Evolutionary conservation across 106 monocot genomes (phyloP), one percentile per base, ranked within the genome.

Genomic region (Dendrobium officinale): DNA sequence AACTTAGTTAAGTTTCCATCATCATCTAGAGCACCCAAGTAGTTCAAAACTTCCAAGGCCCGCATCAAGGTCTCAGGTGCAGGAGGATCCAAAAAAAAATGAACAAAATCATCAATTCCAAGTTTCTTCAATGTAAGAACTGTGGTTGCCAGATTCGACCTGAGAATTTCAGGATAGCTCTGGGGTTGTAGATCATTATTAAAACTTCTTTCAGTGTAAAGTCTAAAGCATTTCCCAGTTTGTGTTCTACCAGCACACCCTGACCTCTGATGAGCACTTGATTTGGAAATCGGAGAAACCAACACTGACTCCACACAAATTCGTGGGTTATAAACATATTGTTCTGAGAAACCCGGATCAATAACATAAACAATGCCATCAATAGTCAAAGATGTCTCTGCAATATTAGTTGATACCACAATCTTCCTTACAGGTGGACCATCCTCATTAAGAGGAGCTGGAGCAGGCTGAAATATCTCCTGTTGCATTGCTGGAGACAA

Each of bases 281-380:
- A 91, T 79, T 94, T 89, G 48, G 94, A 91, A 79, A 94, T 94
- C 27, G 89, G 91, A 51, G 89, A 86, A 7, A 91, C 89, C 37
- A 91, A 72, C 81, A 94, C 85, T 45, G 94, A 91, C 42, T 94
- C 94, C 6, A 88, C 91, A 55, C 89, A 82, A 59, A 86, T 86
- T 19, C 88, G 68, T n/a, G 94, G 91, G 48, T 94, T 91, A 78
- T 94, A 94, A 73, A 94, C 88, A 41, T 91, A 91, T 67, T 89
- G 91, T 72, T 94, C 91, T 8, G 94, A 91, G 72, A 91, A 94
- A 4, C 91, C 94, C 11, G 91, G 89, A 85, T 94, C 94, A 75
- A 94, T 89, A 27, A 94, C 94, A 86, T 90, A 94, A 77, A 91
- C 88, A 22, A 94, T 94, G 42, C 94, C 94, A 82, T 94, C 94